Base-by-base conservation (phyloP, 352 stramenopile species). In the Proteromonas lacertae region DNA sequence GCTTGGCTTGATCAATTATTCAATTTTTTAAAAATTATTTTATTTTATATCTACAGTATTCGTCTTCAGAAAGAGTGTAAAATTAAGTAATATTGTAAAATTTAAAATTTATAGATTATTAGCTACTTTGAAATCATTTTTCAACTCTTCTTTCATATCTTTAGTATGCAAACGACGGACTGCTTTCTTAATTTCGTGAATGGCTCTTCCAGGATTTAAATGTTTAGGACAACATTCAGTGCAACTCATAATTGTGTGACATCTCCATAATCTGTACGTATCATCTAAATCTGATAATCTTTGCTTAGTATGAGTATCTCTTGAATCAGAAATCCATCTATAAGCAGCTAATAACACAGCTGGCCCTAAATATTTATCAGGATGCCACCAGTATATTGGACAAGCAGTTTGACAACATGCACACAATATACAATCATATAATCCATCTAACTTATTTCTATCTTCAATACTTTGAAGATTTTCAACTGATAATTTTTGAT, bases 241-340 rank as follows among this genome's bases (percentile, higher is more conserved):
- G 67, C 87, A 98, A 65, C 96, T 97, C 84, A 97, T 96, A 57
- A 97, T 97, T 30, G 82, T 94, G 61, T 97, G 82, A 65, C 80
- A 93, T 51, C 86, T 75, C 59, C 92, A 93, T 31, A 93, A 56
- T 59, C 94, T 95, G 62, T 93, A 95, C 41, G 81, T 72, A 60
- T 98, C 87, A 53, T 98, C 81, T 14, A 98, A 52, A 25, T 70
- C 57, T 39, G 70, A 65, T 17, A 93, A 53, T 51, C 87, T 71
- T 62, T 95, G 77, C 44, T 83, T 60, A 25, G 79, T 94, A 51
- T 68, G 76, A 31, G 82, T 75, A 58, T 99, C 84, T 47, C 84
- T 72, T 41, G 69, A 92, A 64, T 97, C 84, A 43, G 93, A 74
- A 48, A 98, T 96, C 84, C 84, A 97, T 28, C 76, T 74, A 56